These are phyloP conservation scores for Xanthoceras sorbifolium DNA, from an alignment of 345 rosid species.

Conservation along the genomic window DNA sequence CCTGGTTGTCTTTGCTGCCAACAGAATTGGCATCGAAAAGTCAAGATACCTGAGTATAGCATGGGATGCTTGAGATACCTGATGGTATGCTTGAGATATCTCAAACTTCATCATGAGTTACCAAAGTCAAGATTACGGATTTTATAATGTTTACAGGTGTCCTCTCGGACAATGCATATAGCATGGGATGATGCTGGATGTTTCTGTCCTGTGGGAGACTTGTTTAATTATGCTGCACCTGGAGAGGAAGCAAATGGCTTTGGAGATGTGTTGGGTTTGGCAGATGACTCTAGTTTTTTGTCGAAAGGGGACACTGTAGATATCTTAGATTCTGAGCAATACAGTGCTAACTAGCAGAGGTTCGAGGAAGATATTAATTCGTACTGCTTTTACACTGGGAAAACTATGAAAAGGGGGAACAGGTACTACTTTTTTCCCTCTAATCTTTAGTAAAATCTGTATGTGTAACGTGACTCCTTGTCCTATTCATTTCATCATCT, in stretches of 20 bases:
- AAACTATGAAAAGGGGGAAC: conserved; percentile 65
- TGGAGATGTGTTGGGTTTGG: conserved; percentile 30
- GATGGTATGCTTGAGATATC: not conserved
- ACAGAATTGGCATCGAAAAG: not conserved
- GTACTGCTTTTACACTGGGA: conserved; percentile 82
- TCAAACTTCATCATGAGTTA: too few relatives aligned
- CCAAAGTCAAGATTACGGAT: not conserved
- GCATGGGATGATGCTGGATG: conserved; percentile 94
- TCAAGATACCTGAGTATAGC: too few relatives aligned
- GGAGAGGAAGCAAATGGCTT: conserved; percentile 44
- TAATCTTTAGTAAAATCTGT: not conserved
- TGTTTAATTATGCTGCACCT: conserved; percentile 88
- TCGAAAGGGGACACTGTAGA: conserved; percentile 20
- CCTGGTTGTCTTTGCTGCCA: too few relatives aligned
- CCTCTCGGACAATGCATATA: conserved; percentile 84
- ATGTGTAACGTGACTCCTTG: not conserved
- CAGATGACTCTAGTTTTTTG: conserved; percentile 20
- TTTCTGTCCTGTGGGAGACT: conserved; percentile 92
- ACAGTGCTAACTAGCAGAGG: conserved; percentile 38
- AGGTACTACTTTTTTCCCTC: conserved; percentile 44
- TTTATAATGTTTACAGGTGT: conserved; percentile 48
- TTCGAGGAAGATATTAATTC: conserved; percentile 62
- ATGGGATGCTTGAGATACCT: not conserved
- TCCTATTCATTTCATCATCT: not conserved
- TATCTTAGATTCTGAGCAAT: conserved; percentile 28